phyloP scores from a whole-genome alignment of 140 eudicot species.

The Ambrosia hybrid region DNA sequence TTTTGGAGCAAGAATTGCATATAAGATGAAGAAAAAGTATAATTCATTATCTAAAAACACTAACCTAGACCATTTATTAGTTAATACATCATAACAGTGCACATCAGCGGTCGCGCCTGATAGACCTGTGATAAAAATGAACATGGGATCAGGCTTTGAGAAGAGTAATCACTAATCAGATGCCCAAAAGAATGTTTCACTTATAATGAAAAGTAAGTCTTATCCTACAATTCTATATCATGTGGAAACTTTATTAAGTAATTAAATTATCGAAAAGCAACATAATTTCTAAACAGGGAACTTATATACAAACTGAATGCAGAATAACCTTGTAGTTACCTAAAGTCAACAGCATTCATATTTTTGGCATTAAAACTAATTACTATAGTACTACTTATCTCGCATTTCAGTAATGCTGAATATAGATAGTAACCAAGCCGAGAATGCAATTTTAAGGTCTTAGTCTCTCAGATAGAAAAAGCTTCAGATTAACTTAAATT shows the following conservation, averaged over 20 bases:
- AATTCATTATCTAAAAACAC: slow-evolving; percentile 11
- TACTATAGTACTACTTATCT: slow-evolving; percentile 6
- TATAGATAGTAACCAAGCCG: slow-evolving; percentile 3
- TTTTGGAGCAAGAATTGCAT: slow-evolving; percentile 5
- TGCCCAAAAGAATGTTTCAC: slow-evolving; percentile 10
- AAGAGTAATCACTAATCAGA: slow-evolving; percentile 16
- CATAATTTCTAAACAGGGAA: slow-evolving; percentile 2
- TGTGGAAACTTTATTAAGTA: neutral
- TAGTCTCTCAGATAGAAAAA: neutral
- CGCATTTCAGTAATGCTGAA: neutral
- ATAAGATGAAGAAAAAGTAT: neutral
- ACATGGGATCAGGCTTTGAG: slow-evolving; percentile 20
- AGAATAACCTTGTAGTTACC: slow-evolving; percentile 22
- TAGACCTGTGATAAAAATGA: slow-evolving; percentile 60
- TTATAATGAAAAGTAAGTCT: slow-evolving; percentile 14
- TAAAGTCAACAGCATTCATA: slow-evolving; percentile 18
- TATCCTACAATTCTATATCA: slow-evolving; percentile 11
- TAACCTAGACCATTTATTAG: slow-evolving; percentile 97
- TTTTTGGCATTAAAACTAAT: slow-evolving; percentile 24
- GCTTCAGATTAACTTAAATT: slow-evolving; percentile 11
- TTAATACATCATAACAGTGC: slow-evolving; percentile 91
- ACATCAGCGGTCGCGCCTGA: slow-evolving; percentile 99
- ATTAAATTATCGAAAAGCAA: neutral
- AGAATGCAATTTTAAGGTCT: slow-evolving; percentile 9
- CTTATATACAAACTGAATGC: slow-evolving; percentile 10